Base-by-base conservation (phyloP, 345 rosid species). In the Eucalyptus polybractea region DNA sequence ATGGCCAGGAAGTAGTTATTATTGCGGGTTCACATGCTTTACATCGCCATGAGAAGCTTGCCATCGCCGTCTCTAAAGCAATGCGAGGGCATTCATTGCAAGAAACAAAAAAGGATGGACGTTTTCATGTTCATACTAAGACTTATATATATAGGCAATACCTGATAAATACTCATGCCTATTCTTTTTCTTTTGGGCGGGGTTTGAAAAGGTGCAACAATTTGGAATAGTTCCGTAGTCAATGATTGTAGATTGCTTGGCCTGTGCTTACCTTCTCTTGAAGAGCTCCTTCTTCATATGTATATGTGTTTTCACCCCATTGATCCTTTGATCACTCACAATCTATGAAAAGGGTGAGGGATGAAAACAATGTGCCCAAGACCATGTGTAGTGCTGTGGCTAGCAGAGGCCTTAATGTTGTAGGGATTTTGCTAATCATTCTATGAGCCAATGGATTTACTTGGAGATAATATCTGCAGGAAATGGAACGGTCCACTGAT, bases 61-160 rank as follows among this genome's bases (percentile, higher is more conserved):
- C 99, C 88, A 96, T 98, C 92, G 99, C 99, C 47, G 95, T 98
- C 89, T 95, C 99, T 86, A 98, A 97, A 93, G 99, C 99, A 87
- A 98, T 96, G 98, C 97, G 96, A 49, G 96, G 99, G 89, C 99
- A 96, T 95, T 97, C 99, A 89, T 92, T 98, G 92, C 99, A 97
- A 92, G 98, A 98, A 93, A 98, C 99, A 65, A 97, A 94, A 91
- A 96, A 91, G 87, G 99, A 97, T 89, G 99, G 99, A 49, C 97
- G 97, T 65, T 98, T 97, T 91, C 99, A 96, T 92, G 99, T 97
- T 91, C 99, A 93, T 90, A 97, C 99, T 89, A 98, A 96, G 93
- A 98, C 95, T 89, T 97, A 95, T 92, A n/a, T n/a, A n/a, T n/a
- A n/a, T n/a, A n/a, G n/a, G n/a, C 12, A 87, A 42, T 87, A 86